Evolutionary conservation across 2,329 filamentous ascomycete genomes (phyloP).

Genomic region (Monosporascus cannonballus): DNA sequence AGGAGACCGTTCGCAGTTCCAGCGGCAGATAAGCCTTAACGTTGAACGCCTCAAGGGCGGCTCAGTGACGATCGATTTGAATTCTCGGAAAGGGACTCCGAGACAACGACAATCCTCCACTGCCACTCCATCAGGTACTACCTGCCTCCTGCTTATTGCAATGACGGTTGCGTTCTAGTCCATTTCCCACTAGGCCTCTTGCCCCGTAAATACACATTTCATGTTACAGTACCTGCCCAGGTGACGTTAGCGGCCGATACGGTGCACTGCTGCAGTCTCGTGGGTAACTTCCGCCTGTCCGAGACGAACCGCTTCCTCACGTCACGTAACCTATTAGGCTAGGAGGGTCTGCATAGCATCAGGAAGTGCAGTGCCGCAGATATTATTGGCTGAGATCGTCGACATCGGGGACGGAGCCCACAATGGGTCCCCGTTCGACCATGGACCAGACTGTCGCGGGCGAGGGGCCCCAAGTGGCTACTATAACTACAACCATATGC

Average conservation of each 20-base stretch:
- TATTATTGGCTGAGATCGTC: not conserved
- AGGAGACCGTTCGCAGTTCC: too few species aligned
- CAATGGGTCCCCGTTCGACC: not conserved
- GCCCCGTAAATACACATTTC: not conserved
- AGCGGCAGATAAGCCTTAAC: too few species aligned
- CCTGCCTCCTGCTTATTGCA: too few species aligned
- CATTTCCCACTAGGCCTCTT: too few species aligned
- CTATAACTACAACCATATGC: not conserved
- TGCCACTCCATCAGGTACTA: too few species aligned
- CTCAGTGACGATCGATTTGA: not conserved
- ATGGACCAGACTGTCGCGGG: not conserved
- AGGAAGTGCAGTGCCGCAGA: not conserved
- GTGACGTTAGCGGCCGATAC: not conserved
- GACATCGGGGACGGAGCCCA: not conserved
- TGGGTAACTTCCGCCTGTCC: not conserved
- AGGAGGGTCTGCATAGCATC: too few species aligned
- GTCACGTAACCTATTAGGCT: too few species aligned
- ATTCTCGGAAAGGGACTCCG: not conserved
- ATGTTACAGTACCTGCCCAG: not conserved
- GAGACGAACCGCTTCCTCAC: not conserved
- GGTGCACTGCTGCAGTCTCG: not conserved
- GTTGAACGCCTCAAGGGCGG: not conserved
- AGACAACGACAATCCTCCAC: too few species aligned
- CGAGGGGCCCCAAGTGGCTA: not conserved
- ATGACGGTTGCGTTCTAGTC: too few species aligned